These are phyloP conservation scores for Phytophthora pseudosyringae DNA, from an alignment of 352 stramenopile genomes.

Conservation along the genomic window DNA sequence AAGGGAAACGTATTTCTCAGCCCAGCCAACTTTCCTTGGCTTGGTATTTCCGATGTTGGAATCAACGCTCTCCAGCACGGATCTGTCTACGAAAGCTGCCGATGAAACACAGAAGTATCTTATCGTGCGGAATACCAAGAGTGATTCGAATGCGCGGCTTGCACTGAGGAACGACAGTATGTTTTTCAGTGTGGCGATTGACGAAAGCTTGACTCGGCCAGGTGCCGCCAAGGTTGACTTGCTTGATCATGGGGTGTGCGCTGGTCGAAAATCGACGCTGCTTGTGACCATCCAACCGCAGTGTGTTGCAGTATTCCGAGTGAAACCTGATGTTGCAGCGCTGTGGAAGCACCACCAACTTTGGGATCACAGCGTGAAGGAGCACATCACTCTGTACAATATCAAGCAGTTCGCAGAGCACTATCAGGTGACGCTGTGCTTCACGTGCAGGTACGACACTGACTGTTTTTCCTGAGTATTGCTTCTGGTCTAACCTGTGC, in stretches of 20 bases:
- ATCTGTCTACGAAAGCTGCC: constrained; percentile 33
- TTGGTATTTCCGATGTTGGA: constrained; percentile 85
- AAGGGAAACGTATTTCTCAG: constrained; percentile 43
- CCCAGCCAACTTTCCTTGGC: constrained; percentile 79
- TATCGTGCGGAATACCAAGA: constrained; percentile 80
- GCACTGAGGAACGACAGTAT: constrained; percentile 86
- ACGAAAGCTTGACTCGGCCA: constrained; percentile 45
- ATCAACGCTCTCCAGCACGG: constrained; percentile 52
- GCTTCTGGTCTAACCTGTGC: constrained; percentile 11
- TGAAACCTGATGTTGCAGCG: constrained; percentile 69
- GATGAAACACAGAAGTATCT: constrained; percentile 72
- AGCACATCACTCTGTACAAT: constrained; percentile 91
- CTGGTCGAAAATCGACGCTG: constrained; percentile 65
- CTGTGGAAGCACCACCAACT: constrained; percentile 83
- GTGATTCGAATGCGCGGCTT: constrained; percentile 66
- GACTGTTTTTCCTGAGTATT: not conserved
- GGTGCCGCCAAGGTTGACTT: constrained; percentile 62
- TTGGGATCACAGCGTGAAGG: constrained; percentile 89
- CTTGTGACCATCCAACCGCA: constrained; percentile 73
- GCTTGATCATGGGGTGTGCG: constrained; percentile 76
- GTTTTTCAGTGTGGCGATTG: constrained; percentile 81
- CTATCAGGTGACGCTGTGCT: constrained; percentile 88
- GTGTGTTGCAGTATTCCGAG: constrained; percentile 64
- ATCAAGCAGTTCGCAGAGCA: constrained; percentile 91
- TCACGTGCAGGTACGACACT: constrained; percentile 77